phyloP scores from a whole-genome alignment of 768 basidiomycete genomes.

The Mycena sanguinolenta region DNA sequence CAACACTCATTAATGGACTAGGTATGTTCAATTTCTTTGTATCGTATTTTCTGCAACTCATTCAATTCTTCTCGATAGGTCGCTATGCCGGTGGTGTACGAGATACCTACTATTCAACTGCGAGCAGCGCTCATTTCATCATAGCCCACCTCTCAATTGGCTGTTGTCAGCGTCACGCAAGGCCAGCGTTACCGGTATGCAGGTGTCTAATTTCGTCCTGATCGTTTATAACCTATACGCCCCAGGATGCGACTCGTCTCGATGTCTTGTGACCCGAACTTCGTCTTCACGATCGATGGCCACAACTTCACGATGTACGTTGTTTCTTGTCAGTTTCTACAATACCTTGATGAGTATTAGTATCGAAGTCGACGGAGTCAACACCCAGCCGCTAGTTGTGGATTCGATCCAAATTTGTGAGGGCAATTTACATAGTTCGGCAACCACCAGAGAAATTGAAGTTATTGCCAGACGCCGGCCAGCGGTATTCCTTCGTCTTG shows the following conservation, averaged over 20 bases:
- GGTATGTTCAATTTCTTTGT: neutral
- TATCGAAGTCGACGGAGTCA: slow-evolving; percentile 53
- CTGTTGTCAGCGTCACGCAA: slow-evolving; percentile 47
- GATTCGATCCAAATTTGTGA: slow-evolving; percentile 59
- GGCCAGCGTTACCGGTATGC: slow-evolving; percentile 38
- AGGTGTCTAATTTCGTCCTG: neutral
- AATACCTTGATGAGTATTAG: no score
- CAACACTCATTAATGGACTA: slow-evolving; percentile 37
- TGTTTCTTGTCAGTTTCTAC: no score
- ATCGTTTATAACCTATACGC: slow-evolving; percentile 1
- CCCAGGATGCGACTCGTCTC: slow-evolving; percentile 1
- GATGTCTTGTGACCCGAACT: slow-evolving; percentile 24
- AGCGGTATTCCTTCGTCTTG: slow-evolving; percentile 60
- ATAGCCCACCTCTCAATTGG: slow-evolving; percentile 42
- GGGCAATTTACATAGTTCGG: neutral
- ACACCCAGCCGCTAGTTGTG: slow-evolving; percentile 54
- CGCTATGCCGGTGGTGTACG: slow-evolving; percentile 31
- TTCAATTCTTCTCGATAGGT: slow-evolving; percentile 26
- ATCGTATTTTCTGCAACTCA: neutral
- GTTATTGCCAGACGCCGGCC: slow-evolving; percentile 41
- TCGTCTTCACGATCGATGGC: slow-evolving; percentile 38
- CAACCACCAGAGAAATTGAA: neutral
- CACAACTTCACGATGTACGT: slow-evolving; percentile 48
- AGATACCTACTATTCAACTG: neutral
- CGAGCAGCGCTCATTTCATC: neutral